Evolutionary conservation across 2,329 filamentous ascomycete genomes (phyloP), one percentile per base, ranked within the genome.

Genomic region (Ophiostoma ips): DNA sequence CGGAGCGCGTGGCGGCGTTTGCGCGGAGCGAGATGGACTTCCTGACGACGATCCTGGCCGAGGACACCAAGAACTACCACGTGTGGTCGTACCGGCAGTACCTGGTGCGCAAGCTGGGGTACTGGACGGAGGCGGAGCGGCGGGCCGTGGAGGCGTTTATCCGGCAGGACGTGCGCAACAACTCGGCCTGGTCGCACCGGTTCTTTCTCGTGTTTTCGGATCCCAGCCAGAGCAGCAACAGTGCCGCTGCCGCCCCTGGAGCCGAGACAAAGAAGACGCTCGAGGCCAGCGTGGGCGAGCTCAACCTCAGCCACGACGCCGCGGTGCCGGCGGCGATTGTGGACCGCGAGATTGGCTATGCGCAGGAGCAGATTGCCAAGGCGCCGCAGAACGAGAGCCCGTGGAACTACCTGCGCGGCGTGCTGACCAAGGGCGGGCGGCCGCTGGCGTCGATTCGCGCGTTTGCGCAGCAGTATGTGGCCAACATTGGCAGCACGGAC

Each of bases 31-130:
- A 98, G 67, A 71, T 75, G 18, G 72, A 72, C 13, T 96, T 96
- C 64, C 76, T 95, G 53, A 75, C 73, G 52, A 67, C 73, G 44
- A 96, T 98, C 77, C 81, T 98, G 50, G 76, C 74, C 37, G 75
- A 84, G 58, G 92, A 98, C 63, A 79, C 84, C 46, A 98, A 98
- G 69, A 98, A 98, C 70, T 96, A 98, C 64, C 92, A 98, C 63
- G 92, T 96, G 45, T 98, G 92, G 92, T 87, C 83, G 50, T 98
- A 96, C 69, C 76, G 92, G 52, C 87, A 95, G 63, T 80, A 77
- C 61, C 65, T 82, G 18, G 76, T 81, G 37, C 68, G 69, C 48
- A 79, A 77, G 61, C 66, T 84, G 72, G 82, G 79, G 63, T 83
- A 68, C 71, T 95, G 65, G 74, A 55, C 53, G 45, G 55, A 55